Evolutionary conservation across 306 rosid species (phyloP), one percentile per base, ranked within the genome.

Genomic region (Glycine soja): DNA sequence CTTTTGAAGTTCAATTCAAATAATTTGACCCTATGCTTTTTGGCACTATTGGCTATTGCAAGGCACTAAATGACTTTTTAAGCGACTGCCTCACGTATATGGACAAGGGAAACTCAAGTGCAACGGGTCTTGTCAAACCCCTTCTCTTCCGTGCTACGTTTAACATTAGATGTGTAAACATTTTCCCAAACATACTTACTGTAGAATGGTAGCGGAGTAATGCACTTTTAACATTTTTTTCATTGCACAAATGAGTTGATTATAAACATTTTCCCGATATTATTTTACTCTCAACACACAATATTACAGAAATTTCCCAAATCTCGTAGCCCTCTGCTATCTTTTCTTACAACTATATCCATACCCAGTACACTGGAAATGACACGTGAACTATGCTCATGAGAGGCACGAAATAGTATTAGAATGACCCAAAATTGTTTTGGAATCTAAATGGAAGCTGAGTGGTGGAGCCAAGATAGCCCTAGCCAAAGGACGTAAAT

Each of bases 51-150:
- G 24, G 24, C 1, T 19, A 19, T 19, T 19, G 24, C 24, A 19
- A 19, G 24, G 24, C 24, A 24, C 30, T 24, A 24, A 24, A 14
- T 8, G 10, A 24, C 82, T 63, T 56, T 80, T 61, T 68, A 61
- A 78, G 82, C 68, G 76, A 81, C 79, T 62, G 2, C 56, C 24
- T 58, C 77, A 72, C 61, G 15, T n/a, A 13, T 79, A 46, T 75
- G 78, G 63, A 57, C 63, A 57, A 57, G 34, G 30, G 30, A 24
- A 24, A 24, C 30, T 24, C 30, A 24, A 24, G 30, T 24, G 30
- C 30, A 24, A 24, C 2, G 30, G 30, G 30, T 24, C 30, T 24
- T 24, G 30, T 24, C 30, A 24, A 24, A 70, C 50, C 48, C 30
- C 30, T 24, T 24, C 30, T 24, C 30, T 24, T 24, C 30, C 30